Conservation (phyloP, 75 land plant genomes). For the Selaginella tamariscina region DNA sequence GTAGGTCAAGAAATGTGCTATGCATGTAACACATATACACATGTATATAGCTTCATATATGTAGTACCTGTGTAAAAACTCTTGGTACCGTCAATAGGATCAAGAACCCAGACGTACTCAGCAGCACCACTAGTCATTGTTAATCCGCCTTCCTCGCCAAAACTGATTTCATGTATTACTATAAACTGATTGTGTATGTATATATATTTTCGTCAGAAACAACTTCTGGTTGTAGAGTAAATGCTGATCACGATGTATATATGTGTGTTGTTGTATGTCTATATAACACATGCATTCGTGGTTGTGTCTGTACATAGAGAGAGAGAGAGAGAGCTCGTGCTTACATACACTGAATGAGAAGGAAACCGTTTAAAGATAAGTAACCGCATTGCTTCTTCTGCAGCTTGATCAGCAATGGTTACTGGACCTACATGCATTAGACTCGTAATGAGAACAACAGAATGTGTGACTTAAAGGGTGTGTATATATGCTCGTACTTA, state of each 20-base stretch:
- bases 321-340: not conserved
- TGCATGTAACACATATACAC: too few relatives aligned
- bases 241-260: too few relatives aligned
- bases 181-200: too few relatives aligned
- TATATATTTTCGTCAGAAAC: too few relatives aligned
- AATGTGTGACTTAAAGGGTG: not conserved
- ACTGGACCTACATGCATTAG: constrained; percentile 62
- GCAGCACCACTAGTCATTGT: constrained; percentile 36
- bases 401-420: constrained; percentile 79
- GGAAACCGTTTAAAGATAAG: constrained; percentile 58
- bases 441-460: not conserved
- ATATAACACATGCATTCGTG: too few relatives aligned
- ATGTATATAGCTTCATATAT: not conserved
- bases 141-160: constrained; percentile 93
- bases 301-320: too few relatives aligned
- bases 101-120: constrained; percentile 91
- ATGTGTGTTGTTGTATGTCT: too few relatives aligned
- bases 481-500: not conserved
- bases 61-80: constrained; percentile 85
- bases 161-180: constrained; percentile 30
- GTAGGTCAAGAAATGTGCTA: too few relatives aligned
- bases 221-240: too few relatives aligned
- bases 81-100: constrained; percentile 98
- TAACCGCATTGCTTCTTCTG: constrained; percentile 75
- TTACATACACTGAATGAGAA: constrained; percentile 72